Base-by-base conservation (phyloP, 768 basidiomycete genomes). In the Russula earlei region DNA sequence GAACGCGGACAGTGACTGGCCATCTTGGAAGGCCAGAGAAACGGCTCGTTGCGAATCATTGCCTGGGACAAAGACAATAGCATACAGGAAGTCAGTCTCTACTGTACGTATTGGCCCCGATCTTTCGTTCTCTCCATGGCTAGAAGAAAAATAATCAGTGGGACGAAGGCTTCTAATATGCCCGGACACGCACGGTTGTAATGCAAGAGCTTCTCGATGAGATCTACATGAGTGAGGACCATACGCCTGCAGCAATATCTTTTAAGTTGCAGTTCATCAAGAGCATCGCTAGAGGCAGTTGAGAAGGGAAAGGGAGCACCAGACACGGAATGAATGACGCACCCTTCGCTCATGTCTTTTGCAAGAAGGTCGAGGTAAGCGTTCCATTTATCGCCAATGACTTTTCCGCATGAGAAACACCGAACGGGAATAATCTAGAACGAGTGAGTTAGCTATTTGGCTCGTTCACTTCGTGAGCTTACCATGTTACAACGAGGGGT, bases 331-430 rank as follows among this genome's bases (percentile, higher is more conserved):
- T 31, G 54, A 20, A 1, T 31, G 22, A 73, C 86, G 62, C 64
- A 94, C 94, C 93, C 93, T 76, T 97, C 94, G 62, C 79, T 83
- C 71, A 82, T 81, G 63, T 90, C 92, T 55, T 80, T 79, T 34
- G 84, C 81, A 57, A 96, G 74, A 41, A 94, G 72, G 64, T 86
- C 83, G 36, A 96, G 72, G 69, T 96, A 98, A 20, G 79, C 78
- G 55, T 81, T 85, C 94, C 95, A 97, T 62, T 96, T 90, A 75
- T 97, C 91, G 46, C 95, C 92, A 40, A 97, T 85, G 59, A 98
- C 93, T 71, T 97, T 97, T 43, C 95, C 95, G 66, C 92, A 95
- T 15, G 93, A 91, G 67, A 96, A 96, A 63, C 93, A 95, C 41
- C 94, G 83, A 8, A 97, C 90, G 44, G 94, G 93, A 61, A 96